Evolutionary conservation across 1,284 basidiomycete genomes (phyloP).

Genomic region (Pholiota adiposa): DNA sequence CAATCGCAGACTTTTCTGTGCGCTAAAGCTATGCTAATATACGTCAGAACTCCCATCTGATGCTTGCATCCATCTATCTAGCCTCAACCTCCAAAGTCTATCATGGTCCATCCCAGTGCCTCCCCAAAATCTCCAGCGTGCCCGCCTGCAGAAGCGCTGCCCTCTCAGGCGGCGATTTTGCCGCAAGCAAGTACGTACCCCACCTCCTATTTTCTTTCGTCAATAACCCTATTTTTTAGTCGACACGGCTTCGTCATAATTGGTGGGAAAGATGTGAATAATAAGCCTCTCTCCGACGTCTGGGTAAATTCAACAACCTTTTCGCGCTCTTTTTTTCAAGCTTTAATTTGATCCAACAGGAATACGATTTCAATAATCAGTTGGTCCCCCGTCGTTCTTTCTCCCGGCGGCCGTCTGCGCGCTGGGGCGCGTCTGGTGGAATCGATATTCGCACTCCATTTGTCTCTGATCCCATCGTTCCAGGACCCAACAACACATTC

Average conservation of each 20-base stretch:
- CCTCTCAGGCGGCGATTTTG: slow-evolving; percentile 66
- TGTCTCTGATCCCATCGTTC: slow-evolving; percentile 45
- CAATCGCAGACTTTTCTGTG: slow-evolving; percentile 72
- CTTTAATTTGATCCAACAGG: slow-evolving; percentile 43
- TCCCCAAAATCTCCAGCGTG: slow-evolving; percentile 45
- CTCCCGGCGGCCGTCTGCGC: slow-evolving; percentile 58
- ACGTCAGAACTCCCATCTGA: slow-evolving; percentile 14
- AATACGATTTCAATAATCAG: slow-evolving; percentile 72
- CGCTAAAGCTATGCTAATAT: slow-evolving; percentile 28
- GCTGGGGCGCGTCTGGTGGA: slow-evolving; percentile 74
- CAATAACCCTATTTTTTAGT: slow-evolving; percentile 41
- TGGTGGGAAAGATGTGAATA: slow-evolving; percentile 62
- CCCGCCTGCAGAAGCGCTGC: slow-evolving; percentile 66
- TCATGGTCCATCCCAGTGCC: slow-evolving; percentile 63
- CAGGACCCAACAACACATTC: slow-evolving; percentile 67
- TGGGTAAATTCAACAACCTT: slow-evolving; percentile 56
- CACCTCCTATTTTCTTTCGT: slow-evolving; percentile 3
- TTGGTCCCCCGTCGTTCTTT: slow-evolving; percentile 67
- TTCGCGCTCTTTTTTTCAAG: neutral
- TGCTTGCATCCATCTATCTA: slow-evolving; percentile 28
- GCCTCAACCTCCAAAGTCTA: slow-evolving; percentile 61
- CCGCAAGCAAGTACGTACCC: slow-evolving; percentile 73
- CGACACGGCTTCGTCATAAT: slow-evolving; percentile 73
- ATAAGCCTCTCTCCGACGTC: slow-evolving; percentile 60
- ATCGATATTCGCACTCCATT: slow-evolving; percentile 56